Evolutionary conservation across 441 rosid genomes (phyloP).

Genomic region (Rhodomyrtus psidioides): DNA sequence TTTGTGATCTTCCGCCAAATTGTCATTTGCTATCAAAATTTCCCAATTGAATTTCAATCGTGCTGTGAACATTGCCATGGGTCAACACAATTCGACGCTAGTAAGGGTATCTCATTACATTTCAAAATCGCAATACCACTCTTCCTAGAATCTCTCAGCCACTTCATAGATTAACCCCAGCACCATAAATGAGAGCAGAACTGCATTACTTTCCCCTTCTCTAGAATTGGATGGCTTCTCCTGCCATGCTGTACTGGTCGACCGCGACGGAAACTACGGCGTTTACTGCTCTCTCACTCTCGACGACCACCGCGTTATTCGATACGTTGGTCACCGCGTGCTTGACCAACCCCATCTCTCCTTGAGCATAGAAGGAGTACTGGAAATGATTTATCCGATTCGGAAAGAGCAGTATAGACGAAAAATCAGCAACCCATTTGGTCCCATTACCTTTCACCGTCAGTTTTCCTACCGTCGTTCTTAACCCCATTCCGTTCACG

Average conservation of each 20-base stretch:
- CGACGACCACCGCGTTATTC: constrained; percentile 44
- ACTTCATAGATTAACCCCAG: not conserved
- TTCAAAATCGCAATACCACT: not conserved
- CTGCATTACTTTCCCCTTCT: not conserved
- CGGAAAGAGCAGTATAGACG: constrained; percentile 42
- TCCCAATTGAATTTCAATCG: too few species aligned
- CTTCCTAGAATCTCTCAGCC: not conserved
- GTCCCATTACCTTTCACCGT: constrained; percentile 41
- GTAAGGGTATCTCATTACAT: not conserved
- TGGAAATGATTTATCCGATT: constrained; percentile 44
- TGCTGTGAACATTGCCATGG: too few species aligned
- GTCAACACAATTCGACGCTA: not conserved
- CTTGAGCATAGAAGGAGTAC: constrained; percentile 29
- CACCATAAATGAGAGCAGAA: not conserved
- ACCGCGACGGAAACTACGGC: constrained; percentile 44
- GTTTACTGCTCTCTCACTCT: constrained; percentile 40
- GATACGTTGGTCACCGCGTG: constrained; percentile 40
- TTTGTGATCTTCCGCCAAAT: not conserved
- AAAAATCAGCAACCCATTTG: constrained; percentile 58
- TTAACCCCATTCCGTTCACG: not conserved
- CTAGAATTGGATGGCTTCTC: constrained; percentile 10
- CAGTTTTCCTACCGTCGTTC: constrained; percentile 24
- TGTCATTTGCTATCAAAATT: too few species aligned
- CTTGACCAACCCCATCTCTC: constrained; percentile 1
- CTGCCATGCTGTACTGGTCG: constrained; percentile 36